Base-by-base conservation (phyloP, 1,284 basidiomycete species). In the Leccinum fallax region DNA sequence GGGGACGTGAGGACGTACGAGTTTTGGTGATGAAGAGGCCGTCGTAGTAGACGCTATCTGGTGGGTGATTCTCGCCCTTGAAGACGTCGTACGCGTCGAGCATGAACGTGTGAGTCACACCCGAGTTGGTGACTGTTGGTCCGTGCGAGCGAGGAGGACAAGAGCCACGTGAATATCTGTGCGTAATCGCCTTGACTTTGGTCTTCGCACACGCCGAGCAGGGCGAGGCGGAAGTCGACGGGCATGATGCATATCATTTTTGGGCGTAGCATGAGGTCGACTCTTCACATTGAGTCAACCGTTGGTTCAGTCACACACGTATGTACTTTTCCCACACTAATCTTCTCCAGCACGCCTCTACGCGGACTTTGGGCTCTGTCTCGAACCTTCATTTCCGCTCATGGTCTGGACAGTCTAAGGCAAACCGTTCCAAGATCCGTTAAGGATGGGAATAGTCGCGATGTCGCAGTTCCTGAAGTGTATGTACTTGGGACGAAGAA, bases 391-490 rank as follows among this genome's bases (percentile, higher is more conserved):
- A 85, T 63, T 66, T 85, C 30, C 70, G 80, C 28, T 69, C 80
- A 13, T 79, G 77, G 66, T 76, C 78, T 5, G 65, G 71, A 75
- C 59, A 26, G 24, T 24, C 24, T 24, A 24, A 83, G 83, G 30
- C 24, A 83, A 86, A 65, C 81, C 85, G 5, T 85, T 92, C 69
- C 76, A 78, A 7, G 80, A 87, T 65, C 76, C 82, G 15, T 59
- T 77, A 10, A 81, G 86, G 11, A 74, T 81, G 52, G 93, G 89
- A 0, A 87, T 83, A 74, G 79, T 95, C 34, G 85, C 88, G 1
- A 76, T 85, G 57, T 84, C 90, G 1, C 90, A 93, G 71, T 74
- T 94, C n/a, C 92, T 92, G 0, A 78, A 56, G 83, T 91, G 48
- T 80, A 90, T 67, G 81, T 84, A 0, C 82, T 94, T 30, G 88